Conservation (phyloP, 2,329 filamentous ascomycete genomes). For the Monilinia polystroma region DNA sequence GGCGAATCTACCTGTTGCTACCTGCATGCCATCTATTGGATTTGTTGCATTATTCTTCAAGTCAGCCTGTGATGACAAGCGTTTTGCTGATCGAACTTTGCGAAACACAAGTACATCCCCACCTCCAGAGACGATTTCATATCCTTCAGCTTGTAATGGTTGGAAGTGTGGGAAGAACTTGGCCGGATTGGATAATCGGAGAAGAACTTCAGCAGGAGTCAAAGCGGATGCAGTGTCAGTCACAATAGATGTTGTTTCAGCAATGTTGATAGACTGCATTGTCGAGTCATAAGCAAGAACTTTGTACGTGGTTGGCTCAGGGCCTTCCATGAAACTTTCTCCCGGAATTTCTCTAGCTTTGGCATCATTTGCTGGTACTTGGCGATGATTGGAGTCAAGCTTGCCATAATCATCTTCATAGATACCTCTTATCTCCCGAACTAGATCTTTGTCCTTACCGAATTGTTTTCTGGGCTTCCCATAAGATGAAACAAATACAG, state of each 20-base stretch:
- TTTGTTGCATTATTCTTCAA: constrained; percentile 43
- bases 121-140: constrained; percentile 63
- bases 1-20: constrained; percentile 57
- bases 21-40: constrained; percentile 52
- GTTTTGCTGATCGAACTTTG: constrained; percentile 49
- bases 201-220: constrained; percentile 59
- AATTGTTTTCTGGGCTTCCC: constrained; percentile 20
- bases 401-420: constrained; percentile 46
- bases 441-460: constrained; percentile 39
- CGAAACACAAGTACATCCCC: constrained; percentile 66
- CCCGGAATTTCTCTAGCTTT: neutral
- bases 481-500: constrained; percentile 26
- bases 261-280: constrained; percentile 56
- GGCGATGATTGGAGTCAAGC: constrained; percentile 40
- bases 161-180: constrained; percentile 65
- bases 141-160: constrained; percentile 59
- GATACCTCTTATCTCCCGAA: constrained; percentile 43
- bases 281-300: constrained; percentile 64
- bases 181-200: constrained; percentile 59
- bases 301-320: constrained; percentile 52
- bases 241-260: constrained; percentile 59
- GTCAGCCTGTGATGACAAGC: constrained; percentile 26
- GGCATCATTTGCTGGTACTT: constrained; percentile 25
- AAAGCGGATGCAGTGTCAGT: constrained; percentile 50
- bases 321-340: neutral